phyloP scores from a whole-genome alignment of 495 filamentous ascomycete species.

The Aspergillus egyptiacus region DNA sequence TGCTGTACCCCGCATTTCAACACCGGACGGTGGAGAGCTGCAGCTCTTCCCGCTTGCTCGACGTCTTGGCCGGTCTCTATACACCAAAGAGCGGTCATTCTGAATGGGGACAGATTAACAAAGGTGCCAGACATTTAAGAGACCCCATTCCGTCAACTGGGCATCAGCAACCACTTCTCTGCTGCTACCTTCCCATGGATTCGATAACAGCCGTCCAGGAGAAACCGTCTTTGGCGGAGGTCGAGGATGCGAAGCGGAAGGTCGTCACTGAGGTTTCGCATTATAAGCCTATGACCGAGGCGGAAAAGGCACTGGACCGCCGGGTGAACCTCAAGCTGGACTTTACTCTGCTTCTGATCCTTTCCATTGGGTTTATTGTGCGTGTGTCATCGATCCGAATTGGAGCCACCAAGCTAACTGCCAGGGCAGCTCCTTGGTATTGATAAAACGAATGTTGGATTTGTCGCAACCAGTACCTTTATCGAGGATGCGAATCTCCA shows the following conservation, averaged over 20 bases:
- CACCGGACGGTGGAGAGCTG: constrained; percentile 1
- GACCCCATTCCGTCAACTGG: too few species aligned
- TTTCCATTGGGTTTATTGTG: constrained; percentile 3
- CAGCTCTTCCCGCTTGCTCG: too few species aligned
- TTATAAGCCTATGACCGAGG: background rate
- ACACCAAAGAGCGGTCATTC: too few species aligned
- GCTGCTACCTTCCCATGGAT: too few species aligned
- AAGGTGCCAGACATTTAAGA: too few species aligned
- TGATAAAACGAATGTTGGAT: constrained; percentile 4
- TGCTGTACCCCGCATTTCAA: background rate
- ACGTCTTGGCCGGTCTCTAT: too few species aligned
- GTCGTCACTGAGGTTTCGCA: background rate
- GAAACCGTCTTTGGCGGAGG: background rate
- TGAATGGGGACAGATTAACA: too few species aligned
- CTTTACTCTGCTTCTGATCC: constrained; percentile 1
- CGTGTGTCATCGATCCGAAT: background rate
- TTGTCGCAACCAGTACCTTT: constrained; percentile 1
- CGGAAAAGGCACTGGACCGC: background rate
- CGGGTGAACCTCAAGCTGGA: background rate
- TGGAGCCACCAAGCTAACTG: background rate
- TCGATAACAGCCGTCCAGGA: background rate
- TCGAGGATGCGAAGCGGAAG: constrained; percentile 1
- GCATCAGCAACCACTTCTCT: too few species aligned
- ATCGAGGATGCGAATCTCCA: constrained; percentile 2
- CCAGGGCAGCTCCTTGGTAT: background rate